Percentiles rank a stretch among this genome's conserved stretches.
Evolutionary conservation across 306 rosid genomes (phyloP).

Genomic region (Cucurbita maxima): DNA sequence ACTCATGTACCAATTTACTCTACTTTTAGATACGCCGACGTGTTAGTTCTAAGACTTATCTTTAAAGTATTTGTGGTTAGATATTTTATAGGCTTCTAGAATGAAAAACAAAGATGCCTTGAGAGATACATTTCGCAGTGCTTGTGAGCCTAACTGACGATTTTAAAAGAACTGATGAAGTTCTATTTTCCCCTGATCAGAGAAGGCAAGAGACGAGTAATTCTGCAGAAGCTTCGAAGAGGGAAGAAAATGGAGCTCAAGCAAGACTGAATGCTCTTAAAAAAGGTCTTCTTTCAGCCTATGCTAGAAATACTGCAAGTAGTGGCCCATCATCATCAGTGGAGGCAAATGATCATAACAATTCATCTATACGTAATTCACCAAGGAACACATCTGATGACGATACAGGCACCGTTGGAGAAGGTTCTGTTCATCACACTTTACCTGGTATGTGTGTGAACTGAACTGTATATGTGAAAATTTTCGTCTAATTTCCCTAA

Average conservation of each 20-base stretch:
- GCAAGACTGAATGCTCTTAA: conserved; percentile 30
- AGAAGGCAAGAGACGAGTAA: conserved; percentile 39
- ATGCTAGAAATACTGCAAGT: conserved; percentile 39
- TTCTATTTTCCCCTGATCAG: conserved; percentile 46
- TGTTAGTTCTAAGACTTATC: background rate
- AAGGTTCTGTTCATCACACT: conserved; percentile 66
- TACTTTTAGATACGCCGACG: background rate
- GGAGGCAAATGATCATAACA: conserved; percentile 47
- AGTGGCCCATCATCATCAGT: conserved; percentile 54
- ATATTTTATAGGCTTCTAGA: conserved; percentile 41
- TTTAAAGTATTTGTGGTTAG: background rate
- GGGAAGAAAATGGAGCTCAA: conserved; percentile 44
- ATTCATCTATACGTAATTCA: conserved; percentile 43
- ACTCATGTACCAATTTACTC: background rate
- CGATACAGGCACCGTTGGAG: conserved; percentile 52
- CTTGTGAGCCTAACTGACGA: conserved; percentile 63
- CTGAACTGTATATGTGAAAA: background rate
- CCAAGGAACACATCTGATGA: conserved; percentile 74
- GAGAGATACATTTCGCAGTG: conserved; percentile 48
- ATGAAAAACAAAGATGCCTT: conserved; percentile 66
- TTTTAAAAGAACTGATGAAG: conserved; percentile 44
- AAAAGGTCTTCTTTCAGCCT: conserved; percentile 19
- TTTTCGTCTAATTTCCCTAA: background rate
- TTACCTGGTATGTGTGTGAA: conserved; percentile 59
- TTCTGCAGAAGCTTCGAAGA: conserved; percentile 40